phyloP scores from a whole-genome alignment of 768 basidiomycete genomes.

The Rhodotorula babjevae region DNA sequence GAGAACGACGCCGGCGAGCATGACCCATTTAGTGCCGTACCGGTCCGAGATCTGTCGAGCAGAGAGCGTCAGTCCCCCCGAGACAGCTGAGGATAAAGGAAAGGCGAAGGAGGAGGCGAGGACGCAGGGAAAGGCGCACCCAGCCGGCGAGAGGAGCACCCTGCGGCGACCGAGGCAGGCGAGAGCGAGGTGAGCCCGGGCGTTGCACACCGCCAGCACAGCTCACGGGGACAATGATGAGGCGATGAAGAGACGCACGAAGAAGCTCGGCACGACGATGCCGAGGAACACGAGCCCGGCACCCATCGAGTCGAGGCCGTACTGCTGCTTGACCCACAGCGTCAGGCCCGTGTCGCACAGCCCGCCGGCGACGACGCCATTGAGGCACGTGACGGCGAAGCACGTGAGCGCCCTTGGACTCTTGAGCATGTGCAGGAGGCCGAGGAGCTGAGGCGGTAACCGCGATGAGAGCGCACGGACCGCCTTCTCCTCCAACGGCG shows the following conservation, averaged over 20 bases:
- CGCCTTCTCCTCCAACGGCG: too few relatives aligned
- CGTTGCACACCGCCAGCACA: too few relatives aligned
- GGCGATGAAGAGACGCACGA: too few relatives aligned
- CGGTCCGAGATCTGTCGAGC: constrained; percentile 6
- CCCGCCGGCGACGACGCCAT: constrained; percentile 24
- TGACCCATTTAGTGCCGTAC: constrained; percentile 27
- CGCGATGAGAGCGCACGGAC: too few relatives aligned
- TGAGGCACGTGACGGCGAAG: neutral
- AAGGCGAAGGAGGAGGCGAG: neutral
- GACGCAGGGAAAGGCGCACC: neutral
- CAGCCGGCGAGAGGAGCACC: constrained; percentile 6
- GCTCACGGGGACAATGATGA: too few relatives aligned
- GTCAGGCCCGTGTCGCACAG: constrained; percentile 27
- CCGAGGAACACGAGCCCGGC: constrained; percentile 33
- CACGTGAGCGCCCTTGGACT: constrained; percentile 10
- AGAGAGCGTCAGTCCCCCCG: too few relatives aligned
- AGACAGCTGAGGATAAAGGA: too few relatives aligned
- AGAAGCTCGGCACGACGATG: constrained; percentile 15
- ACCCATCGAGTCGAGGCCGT: constrained; percentile 8
- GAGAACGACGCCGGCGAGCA: constrained; percentile 7
- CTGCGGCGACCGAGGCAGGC: too few relatives aligned
- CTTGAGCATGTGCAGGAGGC: neutral
- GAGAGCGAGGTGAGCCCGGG: too few relatives aligned
- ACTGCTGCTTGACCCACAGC: constrained; percentile 18
- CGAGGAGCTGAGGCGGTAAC: neutral